Base-by-base conservation (phyloP, 192 early-diverging fungal genomes). In the Pecoramyces ruminantium region DNA sequence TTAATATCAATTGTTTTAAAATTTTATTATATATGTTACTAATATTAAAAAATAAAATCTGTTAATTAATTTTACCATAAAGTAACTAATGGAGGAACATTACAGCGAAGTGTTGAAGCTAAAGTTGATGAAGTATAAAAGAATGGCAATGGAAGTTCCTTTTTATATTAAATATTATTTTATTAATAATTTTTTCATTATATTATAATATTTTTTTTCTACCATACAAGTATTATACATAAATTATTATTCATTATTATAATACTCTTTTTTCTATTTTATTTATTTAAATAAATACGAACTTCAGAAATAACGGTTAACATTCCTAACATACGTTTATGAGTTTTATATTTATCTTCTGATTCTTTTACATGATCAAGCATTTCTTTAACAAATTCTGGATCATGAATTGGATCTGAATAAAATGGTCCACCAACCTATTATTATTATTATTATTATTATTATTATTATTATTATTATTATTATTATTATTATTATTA, bases 381-480 rank as follows among this genome's bases (percentile, higher is more conserved):
- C 94, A 98, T 95, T 79, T 90, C 86, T 58, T 86, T 83, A 16
- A 99, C 92, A 90, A 98, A 99, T 12, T 87, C 88, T 29, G 84
- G 83, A 82, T 97, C 88, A 84, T 99, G 97, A 30, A 98, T 86
- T 28, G 93, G 90, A 38, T 87, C 92, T n/a, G 86, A 85, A 90
- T 93, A 99, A 79, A 95, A 92, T 17, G 98, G 98, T 3, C 98
- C 98, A 30, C 95, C 98, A 80, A 97, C 85, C 86, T 96, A 85
- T 51, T 38, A 39, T 78, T 29, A 78, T 79, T 27, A 38, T 58
- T 27, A n/a, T 79, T 27, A 82, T 25, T 83, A 58, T 84, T 86
- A 28, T 25, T 78, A 78, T 79, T 0, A 28, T 30, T n/a, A 29
- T 78, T n/a, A 82, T 29, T 82, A 58, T 84, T 86, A 28, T 17